phyloP scores from a whole-genome alignment of 495 filamentous ascomycete genomes.

The Hypoxylon rickii region DNA sequence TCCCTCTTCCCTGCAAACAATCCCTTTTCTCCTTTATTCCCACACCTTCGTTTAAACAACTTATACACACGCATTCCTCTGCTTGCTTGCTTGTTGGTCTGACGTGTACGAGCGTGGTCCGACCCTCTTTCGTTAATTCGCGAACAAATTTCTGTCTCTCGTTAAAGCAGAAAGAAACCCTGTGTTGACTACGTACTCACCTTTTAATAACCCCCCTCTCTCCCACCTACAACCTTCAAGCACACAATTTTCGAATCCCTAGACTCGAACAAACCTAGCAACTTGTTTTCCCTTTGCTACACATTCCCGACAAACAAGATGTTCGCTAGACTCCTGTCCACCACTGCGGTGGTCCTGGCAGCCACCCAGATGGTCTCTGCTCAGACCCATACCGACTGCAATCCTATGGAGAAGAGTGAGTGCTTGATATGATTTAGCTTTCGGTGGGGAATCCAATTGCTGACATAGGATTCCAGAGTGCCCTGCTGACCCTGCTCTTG shows the following conservation, averaged over 20 bases:
- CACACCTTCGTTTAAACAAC: slow-evolving; percentile 38
- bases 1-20: slow-evolving; percentile 27
- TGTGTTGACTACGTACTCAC: no score
- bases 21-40: slow-evolving; percentile 25
- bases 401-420: slow-evolving; percentile 71
- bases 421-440: slow-evolving; percentile 22
- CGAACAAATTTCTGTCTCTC: slow-evolving; percentile 28
- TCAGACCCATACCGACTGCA: slow-evolving; percentile 77
- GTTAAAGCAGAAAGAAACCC: slow-evolving; percentile 32
- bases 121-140: slow-evolving; percentile 21
- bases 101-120: slow-evolving; percentile 22
- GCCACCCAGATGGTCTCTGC: slow-evolving; percentile 57
- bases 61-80: slow-evolving; percentile 18
- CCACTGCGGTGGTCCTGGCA: slow-evolving; percentile 47
- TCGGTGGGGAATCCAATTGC: not conserved
- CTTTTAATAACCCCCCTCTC: slow-evolving; percentile 29
- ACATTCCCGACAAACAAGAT: slow-evolving; percentile 36
- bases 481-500: slow-evolving; percentile 74
- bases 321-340: slow-evolving; percentile 47
- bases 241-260: slow-evolving; percentile 1
- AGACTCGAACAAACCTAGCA: not conserved
- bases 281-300: not conserved
- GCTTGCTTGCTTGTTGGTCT: slow-evolving; percentile 19
- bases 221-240: slow-evolving; percentile 1
- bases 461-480: slow-evolving; percentile 51